These are phyloP conservation scores for Plasmodium vivax DNA, from an alignment of 169 alveolate genomes.

Conservation along the genomic window DNA sequence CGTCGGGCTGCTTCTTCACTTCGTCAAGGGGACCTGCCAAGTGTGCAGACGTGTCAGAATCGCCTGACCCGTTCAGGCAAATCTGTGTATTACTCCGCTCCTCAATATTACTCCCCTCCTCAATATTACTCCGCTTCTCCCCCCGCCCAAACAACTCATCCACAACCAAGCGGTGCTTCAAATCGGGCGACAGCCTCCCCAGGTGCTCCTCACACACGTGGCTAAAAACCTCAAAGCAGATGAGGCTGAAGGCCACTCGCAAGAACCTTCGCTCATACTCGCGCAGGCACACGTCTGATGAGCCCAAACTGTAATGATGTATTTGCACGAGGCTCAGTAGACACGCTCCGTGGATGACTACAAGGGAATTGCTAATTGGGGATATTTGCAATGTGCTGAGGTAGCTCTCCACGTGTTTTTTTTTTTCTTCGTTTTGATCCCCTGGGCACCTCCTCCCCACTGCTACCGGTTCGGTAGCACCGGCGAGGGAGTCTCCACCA, in stretches of 20 bases:
- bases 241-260: conserved; percentile 6
- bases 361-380: conserved; percentile 26
- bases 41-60: neutral
- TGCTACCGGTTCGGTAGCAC: neutral
- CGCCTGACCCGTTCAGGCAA: conserved; percentile 30
- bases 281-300: neutral
- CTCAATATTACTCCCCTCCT: neutral
- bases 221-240: conserved; percentile 29
- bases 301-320: conserved; percentile 8
- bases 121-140: neutral
- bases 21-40: neutral
- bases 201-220: conserved; percentile 10
- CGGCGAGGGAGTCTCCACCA: neutral
- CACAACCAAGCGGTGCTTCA: conserved; percentile 30
- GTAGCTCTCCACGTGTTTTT: conserved; percentile 1
- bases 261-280: conserved; percentile 43
- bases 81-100: neutral
- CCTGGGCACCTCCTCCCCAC: neutral
- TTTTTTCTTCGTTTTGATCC: neutral
- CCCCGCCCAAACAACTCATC: conserved; percentile 12
- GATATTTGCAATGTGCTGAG: conserved; percentile 49
- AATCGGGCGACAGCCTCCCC: conserved; percentile 25
- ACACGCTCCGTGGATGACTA: conserved; percentile 46
- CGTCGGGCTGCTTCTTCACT: neutral
- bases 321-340: conserved; percentile 17